phyloP scores from a whole-genome alignment of 2,329 filamentous ascomycete genomes.

The Westerdykella sp. region DNA sequence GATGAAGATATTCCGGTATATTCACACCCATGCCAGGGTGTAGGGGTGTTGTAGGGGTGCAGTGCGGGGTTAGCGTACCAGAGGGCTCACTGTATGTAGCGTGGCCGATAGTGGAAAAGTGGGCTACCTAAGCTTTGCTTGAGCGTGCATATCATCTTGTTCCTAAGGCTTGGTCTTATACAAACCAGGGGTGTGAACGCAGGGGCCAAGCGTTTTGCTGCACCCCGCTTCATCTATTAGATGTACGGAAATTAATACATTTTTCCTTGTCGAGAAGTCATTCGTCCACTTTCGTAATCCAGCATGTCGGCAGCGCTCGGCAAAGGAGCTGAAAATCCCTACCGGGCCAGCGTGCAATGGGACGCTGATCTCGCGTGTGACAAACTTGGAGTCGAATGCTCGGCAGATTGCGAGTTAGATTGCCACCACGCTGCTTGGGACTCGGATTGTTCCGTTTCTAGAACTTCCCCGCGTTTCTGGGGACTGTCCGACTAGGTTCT shows the following conservation, averaged over 20 bases:
- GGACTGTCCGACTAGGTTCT: background rate
- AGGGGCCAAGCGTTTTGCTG: constrained; percentile 6
- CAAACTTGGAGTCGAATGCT: constrained; percentile 2
- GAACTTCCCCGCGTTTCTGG: background rate
- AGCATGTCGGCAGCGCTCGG: background rate
- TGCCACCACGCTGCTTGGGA: background rate
- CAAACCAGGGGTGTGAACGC: constrained; percentile 1
- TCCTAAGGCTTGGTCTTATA: constrained; percentile 6
- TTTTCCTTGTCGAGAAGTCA: background rate
- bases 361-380: constrained; percentile 1
- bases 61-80: constrained; percentile 14
- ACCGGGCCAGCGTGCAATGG: constrained; percentile 3
- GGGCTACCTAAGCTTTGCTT: constrained; percentile 10
- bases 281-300: background rate
- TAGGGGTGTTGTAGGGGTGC: background rate
- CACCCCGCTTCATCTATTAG: constrained; percentile 11
- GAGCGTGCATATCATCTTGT: constrained; percentile 14
- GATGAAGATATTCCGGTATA: constrained; percentile 14
- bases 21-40: constrained; percentile 9
- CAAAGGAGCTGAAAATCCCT: background rate
- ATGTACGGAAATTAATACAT: background rate
- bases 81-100: constrained; percentile 8
- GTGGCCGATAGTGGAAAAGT: constrained; percentile 4
- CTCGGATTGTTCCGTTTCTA: background rate
- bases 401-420: constrained; percentile 1